Percentiles rank a stretch among this genome's conserved stretches.
phyloP scores from a whole-genome alignment of 176 grass and related monocot genomes.

The Sorghum bicolor region DNA sequence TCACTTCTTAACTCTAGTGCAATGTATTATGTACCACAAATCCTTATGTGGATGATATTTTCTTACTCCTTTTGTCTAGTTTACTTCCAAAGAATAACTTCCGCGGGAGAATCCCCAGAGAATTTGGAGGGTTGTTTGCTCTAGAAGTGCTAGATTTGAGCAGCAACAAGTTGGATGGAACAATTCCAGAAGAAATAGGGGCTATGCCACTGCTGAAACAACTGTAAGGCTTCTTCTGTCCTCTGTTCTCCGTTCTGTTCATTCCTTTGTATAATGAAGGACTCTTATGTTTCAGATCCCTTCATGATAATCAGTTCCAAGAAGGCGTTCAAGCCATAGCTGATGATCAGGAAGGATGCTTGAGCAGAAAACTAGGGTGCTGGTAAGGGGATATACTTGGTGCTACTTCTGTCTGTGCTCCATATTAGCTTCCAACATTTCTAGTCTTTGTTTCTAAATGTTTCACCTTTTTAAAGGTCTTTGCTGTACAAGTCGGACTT shows the following conservation, averaged over 20 bases:
- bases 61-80: conserved; percentile 37
- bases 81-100: conserved; percentile 72
- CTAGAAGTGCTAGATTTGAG: conserved; percentile 89
- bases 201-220: conserved; percentile 72
- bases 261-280: conserved; percentile 17
- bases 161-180: conserved; percentile 67
- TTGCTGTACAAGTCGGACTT: conserved; percentile 29
- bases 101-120: conserved; percentile 63
- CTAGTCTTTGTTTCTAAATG: conserved; percentile 12
- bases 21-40: background rate
- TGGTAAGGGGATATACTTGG: conserved; percentile 37
- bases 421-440: conserved; percentile 13
- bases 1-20: background rate
- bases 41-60: background rate
- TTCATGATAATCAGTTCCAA: conserved; percentile 53
- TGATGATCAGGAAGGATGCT: conserved; percentile 27
- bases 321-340: conserved; percentile 14
- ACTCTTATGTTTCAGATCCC: conserved; percentile 39
- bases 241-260: background rate
- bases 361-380: conserved; percentile 60
- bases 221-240: conserved; percentile 37
- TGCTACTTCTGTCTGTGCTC: background rate
- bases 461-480: conserved; percentile 28
- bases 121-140: conserved; percentile 59
- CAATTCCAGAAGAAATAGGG: conserved; percentile 61